Conservation (phyloP, 139 green algal species). For the Limnomonas spitsbergensis region DNA sequence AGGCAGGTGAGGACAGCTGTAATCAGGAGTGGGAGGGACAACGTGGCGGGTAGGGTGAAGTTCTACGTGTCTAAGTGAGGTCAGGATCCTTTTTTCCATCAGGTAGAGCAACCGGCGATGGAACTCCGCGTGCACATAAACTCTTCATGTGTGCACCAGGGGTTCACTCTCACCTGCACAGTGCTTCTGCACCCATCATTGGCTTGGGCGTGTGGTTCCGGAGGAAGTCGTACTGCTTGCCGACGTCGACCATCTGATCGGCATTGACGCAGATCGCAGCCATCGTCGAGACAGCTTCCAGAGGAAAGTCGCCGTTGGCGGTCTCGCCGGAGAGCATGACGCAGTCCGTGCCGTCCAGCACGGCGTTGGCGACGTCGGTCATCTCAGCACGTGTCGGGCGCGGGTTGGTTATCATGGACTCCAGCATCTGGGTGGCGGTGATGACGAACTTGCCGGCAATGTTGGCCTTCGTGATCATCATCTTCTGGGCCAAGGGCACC, state of each 20-base stretch:
- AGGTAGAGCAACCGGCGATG: too few species aligned
- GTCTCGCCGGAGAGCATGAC: slow-evolving; percentile 83
- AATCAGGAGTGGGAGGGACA: too few species aligned
- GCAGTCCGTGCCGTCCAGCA: slow-evolving; percentile 53
- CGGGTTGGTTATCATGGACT: slow-evolving; percentile 60
- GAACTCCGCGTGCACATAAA: too few species aligned
- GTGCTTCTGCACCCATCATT: slow-evolving; percentile 44
- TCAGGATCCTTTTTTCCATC: too few species aligned
- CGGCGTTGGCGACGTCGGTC: slow-evolving; percentile 81
- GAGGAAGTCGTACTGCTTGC: slow-evolving; percentile 56
- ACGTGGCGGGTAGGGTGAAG: too few species aligned
- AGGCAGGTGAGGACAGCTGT: too few species aligned
- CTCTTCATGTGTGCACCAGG: too few species aligned
- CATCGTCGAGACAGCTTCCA: slow-evolving; percentile 70
- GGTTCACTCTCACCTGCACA: slow-evolving; percentile 32
- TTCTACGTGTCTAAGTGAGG: too few species aligned
- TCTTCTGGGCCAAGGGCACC: slow-evolving; percentile 68
- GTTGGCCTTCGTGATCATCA: slow-evolving; percentile 78
- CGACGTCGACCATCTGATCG: slow-evolving; percentile 61
- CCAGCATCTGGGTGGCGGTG: slow-evolving; percentile 70
- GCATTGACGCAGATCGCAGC: slow-evolving; percentile 67
- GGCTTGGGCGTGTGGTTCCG: slow-evolving; percentile 56
- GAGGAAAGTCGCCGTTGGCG: slow-evolving; percentile 63
- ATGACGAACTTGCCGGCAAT: slow-evolving; percentile 73
- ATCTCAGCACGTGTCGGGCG: slow-evolving; percentile 69